Conservation (phyloP, 2,329 filamentous ascomycete genomes). For the Botrytis pseudocinerea region DNA sequence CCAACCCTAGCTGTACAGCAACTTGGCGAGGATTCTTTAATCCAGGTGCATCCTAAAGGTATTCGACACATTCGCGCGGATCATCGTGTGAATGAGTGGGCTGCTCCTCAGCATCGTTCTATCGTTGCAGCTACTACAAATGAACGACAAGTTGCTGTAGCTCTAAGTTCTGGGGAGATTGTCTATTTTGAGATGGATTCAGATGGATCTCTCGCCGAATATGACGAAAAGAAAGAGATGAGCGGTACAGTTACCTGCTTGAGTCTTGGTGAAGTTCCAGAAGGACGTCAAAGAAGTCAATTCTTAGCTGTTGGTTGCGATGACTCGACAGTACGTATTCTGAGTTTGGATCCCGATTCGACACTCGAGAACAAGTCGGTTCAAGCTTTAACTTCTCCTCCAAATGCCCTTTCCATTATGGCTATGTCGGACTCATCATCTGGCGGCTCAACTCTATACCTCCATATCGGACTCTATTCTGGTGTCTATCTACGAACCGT, state of each 20-base stretch:
- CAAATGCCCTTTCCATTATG: conserved; percentile 87
- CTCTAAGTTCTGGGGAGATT: conserved; percentile 92
- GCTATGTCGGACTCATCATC: conserved; percentile 92
- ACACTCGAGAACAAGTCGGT: conserved; percentile 93
- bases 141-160: conserved; percentile 87
- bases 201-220: conserved; percentile 87
- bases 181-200: conserved; percentile 97
- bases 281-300: conserved; percentile 83
- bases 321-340: conserved; percentile 90
- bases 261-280: conserved; percentile 89
- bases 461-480: conserved; percentile 94
- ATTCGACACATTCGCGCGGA: conserved; percentile 84
- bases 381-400: conserved; percentile 87
- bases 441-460: conserved; percentile 83
- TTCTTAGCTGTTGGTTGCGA: conserved; percentile 97
- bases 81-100: conserved; percentile 86
- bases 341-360: conserved; percentile 85
- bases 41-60: conserved; percentile 95
- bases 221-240: conserved; percentile 94
- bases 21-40: conserved; percentile 85
- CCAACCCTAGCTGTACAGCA: conserved; percentile 91
- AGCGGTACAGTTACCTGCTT: conserved; percentile 91
- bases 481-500: conserved; percentile 95
- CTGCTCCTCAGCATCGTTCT: conserved; percentile 86
- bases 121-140: conserved; percentile 96